Evolutionary conservation across 2,329 filamentous ascomycete genomes (phyloP).

Genomic region (Pseudocercospora vitis): DNA sequence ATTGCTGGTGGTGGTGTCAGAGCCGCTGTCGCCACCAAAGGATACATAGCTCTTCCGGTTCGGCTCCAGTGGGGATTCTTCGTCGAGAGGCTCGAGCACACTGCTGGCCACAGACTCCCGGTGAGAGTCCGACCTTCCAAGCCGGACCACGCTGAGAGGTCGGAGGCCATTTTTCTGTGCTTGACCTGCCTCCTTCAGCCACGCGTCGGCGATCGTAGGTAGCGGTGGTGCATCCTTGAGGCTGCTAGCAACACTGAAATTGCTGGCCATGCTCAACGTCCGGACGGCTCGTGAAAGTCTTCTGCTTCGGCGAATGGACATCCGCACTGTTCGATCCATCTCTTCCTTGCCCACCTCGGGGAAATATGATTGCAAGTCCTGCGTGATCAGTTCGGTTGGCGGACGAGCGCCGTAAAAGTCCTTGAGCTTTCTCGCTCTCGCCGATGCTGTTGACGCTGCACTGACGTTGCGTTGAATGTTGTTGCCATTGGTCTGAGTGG

Average conservation of each 20-base stretch:
- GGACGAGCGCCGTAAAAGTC: conserved; percentile 90
- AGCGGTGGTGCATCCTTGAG: conserved; percentile 91
- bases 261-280: conserved; percentile 90
- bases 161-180: conserved; percentile 50
- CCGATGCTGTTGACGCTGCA: conserved; percentile 39
- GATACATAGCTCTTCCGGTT: conserved; percentile 97
- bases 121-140: conserved; percentile 62
- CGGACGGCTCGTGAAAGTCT: conserved; percentile 90
- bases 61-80: conserved; percentile 82
- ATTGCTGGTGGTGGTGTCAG: conserved; percentile 62
- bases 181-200: conserved; percentile 66
- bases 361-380: conserved; percentile 95
- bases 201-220: conserved; percentile 90
- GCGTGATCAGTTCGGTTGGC: conserved; percentile 95
- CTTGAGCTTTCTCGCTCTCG: conserved; percentile 58
- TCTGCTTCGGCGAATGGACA: conserved; percentile 87
- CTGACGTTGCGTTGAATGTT: conserved; percentile 34
- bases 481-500: conserved; percentile 28
- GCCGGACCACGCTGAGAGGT: conserved; percentile 61
- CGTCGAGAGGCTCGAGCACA: conserved; percentile 83
- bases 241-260: conserved; percentile 87
- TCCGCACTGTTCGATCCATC: conserved; percentile 90
- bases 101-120: conserved; percentile 88
- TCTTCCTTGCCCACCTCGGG: conserved; percentile 91
- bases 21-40: conserved; percentile 69